phyloP scores from a whole-genome alignment of 805 yeast genomes.

The Lipomyces chichibuensis region DNA sequence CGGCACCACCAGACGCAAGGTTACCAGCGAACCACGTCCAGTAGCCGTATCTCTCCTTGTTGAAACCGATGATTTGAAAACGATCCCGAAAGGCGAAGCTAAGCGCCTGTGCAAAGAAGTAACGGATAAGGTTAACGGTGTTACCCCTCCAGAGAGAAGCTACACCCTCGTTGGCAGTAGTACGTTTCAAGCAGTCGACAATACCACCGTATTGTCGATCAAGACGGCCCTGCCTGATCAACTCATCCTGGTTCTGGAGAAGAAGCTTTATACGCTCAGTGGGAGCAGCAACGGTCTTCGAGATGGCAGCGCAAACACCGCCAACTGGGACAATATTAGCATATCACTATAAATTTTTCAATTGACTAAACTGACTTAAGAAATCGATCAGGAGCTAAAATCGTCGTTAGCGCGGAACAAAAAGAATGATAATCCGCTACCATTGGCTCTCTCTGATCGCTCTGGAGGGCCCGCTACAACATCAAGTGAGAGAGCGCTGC shows the following conservation, averaged over 20 bases:
- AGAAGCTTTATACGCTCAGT: constrained; percentile 95
- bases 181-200: constrained; percentile 89
- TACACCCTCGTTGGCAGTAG: constrained; percentile 91
- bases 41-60: constrained; percentile 85
- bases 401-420: background rate
- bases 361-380: constrained; percentile 37
- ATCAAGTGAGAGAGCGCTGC: too few species aligned
- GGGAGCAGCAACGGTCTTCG: constrained; percentile 98
- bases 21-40: constrained; percentile 95
- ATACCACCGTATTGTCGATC: constrained; percentile 87
- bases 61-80: constrained; percentile 93
- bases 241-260: constrained; percentile 91
- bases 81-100: constrained; percentile 98
- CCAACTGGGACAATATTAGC: constrained; percentile 79
- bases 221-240: constrained; percentile 96
- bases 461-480: background rate
- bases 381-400: constrained; percentile 43
- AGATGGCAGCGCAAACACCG: constrained; percentile 98
- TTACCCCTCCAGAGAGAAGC: constrained; percentile 98
- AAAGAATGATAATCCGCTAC: background rate
- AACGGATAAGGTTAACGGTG: constrained; percentile 98
- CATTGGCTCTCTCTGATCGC: background rate
- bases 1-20: constrained; percentile 98
- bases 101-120: constrained; percentile 99
- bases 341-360: constrained; percentile 7